Evolutionary conservation across 2,329 filamentous ascomycete genomes (phyloP).

Genomic region (Fusarium armeniacum): DNA sequence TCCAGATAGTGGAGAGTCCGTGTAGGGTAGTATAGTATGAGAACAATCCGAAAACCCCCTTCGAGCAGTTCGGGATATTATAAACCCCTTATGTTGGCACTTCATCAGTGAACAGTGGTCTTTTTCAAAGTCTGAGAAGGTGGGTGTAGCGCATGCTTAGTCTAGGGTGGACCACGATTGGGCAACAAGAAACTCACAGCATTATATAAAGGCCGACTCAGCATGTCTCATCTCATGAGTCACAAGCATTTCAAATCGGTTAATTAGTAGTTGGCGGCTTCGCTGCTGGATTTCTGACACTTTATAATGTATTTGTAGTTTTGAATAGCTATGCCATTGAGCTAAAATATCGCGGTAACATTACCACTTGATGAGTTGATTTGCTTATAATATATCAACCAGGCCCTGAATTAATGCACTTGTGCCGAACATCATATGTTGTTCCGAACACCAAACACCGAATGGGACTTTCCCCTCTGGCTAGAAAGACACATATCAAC

Average conservation of each 20-base stretch:
- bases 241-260: not conserved
- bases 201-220: not conserved
- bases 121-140: not conserved
- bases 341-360: not conserved
- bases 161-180: not conserved
- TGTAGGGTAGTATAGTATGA: not conserved
- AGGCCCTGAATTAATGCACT: not conserved
- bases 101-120: not conserved
- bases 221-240: not conserved
- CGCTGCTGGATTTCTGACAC: not conserved
- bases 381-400: not conserved
- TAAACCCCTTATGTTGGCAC: not conserved
- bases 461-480: not conserved
- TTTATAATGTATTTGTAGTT: not conserved
- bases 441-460: conserved; percentile 43
- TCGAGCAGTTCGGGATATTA: not conserved
- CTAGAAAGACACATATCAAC: conserved; percentile 54
- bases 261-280: not conserved
- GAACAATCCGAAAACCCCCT: not conserved
- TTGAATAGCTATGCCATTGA: not conserved
- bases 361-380: not conserved
- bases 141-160: not conserved
- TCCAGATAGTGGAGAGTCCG: not conserved
- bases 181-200: not conserved
- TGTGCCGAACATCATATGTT: conserved; percentile 19